Conservation (phyloP, 2,329 filamentous ascomycete species). For the Teratosphaeria zuluensis region DNA sequence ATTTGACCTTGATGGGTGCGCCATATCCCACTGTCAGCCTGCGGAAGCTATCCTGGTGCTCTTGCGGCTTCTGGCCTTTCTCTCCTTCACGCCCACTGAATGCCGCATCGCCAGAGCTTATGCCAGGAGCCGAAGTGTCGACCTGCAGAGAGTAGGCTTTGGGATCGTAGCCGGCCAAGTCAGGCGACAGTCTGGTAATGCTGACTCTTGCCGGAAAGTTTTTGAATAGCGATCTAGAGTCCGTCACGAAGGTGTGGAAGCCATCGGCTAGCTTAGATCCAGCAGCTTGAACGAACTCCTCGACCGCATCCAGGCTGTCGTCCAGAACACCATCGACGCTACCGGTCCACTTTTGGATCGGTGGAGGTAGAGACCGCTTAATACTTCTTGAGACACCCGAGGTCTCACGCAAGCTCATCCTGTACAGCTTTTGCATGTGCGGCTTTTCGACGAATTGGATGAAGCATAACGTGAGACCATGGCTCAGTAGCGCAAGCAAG, state of each 20-base stretch:
- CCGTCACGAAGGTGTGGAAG: conserved; percentile 76
- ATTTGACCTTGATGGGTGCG: conserved; percentile 77
- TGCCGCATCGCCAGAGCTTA: conserved; percentile 32
- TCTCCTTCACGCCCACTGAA: conserved; percentile 65
- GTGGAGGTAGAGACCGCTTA: conserved; percentile 72
- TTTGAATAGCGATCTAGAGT: conserved; percentile 80
- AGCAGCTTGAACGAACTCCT: conserved; percentile 79
- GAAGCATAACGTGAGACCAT: conserved; percentile 76
- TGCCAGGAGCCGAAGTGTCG: conserved; percentile 47
- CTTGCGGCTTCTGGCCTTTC: conserved; percentile 56
- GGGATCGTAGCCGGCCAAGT: conserved; percentile 68
- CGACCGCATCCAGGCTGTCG: conserved; percentile 78
- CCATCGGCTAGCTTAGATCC: conserved; percentile 78
- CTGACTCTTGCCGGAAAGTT: conserved; percentile 80
- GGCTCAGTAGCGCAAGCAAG: conserved; percentile 73
- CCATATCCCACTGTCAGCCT: conserved; percentile 81
- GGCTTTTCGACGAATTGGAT: conserved; percentile 90
- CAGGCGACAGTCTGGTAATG: conserved; percentile 67
- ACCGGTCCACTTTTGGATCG: conserved; percentile 72
- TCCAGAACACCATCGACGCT: conserved; percentile 81
- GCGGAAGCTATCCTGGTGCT: conserved; percentile 52
- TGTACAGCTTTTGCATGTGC: conserved; percentile 98
- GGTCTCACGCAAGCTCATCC: conserved; percentile 69
- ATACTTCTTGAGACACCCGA: conserved; percentile 89
- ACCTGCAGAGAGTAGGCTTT: conserved; percentile 72